Evolutionary conservation across 2,329 filamentous ascomycete species (phyloP).

Genomic region (Pseudopyrenochaeta lycopersici): DNA sequence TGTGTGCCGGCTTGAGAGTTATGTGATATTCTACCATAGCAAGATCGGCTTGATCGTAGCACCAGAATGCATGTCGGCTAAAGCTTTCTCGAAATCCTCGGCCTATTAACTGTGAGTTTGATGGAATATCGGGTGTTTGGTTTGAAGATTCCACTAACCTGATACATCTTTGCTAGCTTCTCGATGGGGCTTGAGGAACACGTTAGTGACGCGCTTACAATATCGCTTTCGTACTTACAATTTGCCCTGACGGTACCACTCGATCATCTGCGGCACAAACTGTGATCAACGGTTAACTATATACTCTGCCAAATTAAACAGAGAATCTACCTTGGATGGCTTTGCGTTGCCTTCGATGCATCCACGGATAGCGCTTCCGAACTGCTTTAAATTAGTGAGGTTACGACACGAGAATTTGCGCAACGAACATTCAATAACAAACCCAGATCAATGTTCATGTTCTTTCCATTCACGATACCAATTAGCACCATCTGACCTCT

Average conservation of each 20-base stretch:
- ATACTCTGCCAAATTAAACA: not conserved
- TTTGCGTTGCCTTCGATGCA: constrained; percentile 58
- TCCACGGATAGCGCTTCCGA: constrained; percentile 59
- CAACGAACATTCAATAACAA: constrained; percentile 53
- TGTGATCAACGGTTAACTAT: constrained; percentile 13
- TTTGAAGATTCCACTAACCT: constrained; percentile 7
- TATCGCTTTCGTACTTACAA: constrained; percentile 35
- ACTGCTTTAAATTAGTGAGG: constrained; percentile 13
- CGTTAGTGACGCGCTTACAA: not conserved
- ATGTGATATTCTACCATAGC: constrained; percentile 41
- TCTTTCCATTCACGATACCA: constrained; percentile 57
- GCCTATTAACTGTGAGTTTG: constrained; percentile 32
- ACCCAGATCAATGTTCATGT: constrained; percentile 55
- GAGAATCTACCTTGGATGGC: constrained; percentile 36
- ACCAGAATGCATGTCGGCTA: constrained; percentile 55
- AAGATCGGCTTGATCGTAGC: constrained; percentile 54
- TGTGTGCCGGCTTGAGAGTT: not conserved
- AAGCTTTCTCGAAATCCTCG: constrained; percentile 51
- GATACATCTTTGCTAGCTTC: constrained; percentile 56
- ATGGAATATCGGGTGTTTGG: not conserved
- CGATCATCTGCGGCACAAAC: constrained; percentile 59
- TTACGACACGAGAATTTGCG: not conserved
- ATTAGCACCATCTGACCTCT: constrained; percentile 62
- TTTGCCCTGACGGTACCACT: constrained; percentile 58
- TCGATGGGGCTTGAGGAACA: constrained; percentile 48